Base-by-base conservation (phyloP, 176 grass and related monocot species). In the Pontederia crassipes region DNA sequence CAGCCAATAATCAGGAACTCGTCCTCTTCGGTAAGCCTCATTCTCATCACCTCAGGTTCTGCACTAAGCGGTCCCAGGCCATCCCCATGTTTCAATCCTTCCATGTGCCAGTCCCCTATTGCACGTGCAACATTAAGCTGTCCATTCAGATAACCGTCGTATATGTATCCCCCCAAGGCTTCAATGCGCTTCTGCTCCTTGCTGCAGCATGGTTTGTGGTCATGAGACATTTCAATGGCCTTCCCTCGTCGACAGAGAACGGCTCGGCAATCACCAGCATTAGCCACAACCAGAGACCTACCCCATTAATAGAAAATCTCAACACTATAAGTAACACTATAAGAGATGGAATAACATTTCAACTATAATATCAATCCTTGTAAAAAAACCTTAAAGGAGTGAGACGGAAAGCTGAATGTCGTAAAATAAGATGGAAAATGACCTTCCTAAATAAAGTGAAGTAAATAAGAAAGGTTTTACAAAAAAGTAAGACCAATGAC, bases 1-100 rank as follows among this genome's bases (percentile, higher is more conserved):
- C 90, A 95, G 7, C 90, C 90, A 26, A 95, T 86, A 45, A 95
- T 86, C n/a, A 95, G 67, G 65, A 95, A 89, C 65, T 95, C 86
- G 0, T 86, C 86, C 52, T 95, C 90, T 53, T 89, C 90, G 0
- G 83, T 79, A 16, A 95, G 85, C 76, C 82, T 83, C 32, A 13
- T 77, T 13, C 58, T 67, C 72, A 78, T 86, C 47, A 95, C 71
- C 80, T 95, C 90, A 27, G 90, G 90, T 60, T 89, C 90, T 0
- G 80, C 86, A 74, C 82, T 86, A 35, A 95, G 85, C 40, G 86
- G 82, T 46, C 86, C 82, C n/a, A 77, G 57, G 46, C 87, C 76
- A 17, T 76, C 66, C 1, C 55, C 57, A 14, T 72, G 64, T 55
- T 95, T 95, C 80, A 95, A 47, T 49, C 86, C 86, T 72, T 95